Evolutionary conservation across 2,329 filamentous ascomycete species (phyloP).

Genomic region (Fusarium pininemorale): DNA sequence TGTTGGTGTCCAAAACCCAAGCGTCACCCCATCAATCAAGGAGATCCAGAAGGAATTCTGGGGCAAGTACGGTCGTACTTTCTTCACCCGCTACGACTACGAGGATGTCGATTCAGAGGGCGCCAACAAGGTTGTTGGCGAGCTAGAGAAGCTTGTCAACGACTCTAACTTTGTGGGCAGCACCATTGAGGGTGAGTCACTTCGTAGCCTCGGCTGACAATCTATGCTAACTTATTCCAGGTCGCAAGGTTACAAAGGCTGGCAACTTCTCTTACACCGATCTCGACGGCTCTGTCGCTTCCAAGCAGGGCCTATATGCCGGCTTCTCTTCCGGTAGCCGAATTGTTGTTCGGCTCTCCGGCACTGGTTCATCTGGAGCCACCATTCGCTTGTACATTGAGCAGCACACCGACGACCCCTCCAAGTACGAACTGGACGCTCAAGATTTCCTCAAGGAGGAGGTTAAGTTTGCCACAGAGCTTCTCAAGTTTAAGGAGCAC

Average conservation of each 20-base stretch:
- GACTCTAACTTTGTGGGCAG: conserved; percentile 82
- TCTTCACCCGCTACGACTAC: conserved; percentile 99
- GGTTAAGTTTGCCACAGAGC: conserved; percentile 82
- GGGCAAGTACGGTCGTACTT: conserved; percentile 93
- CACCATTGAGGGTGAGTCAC: conserved; percentile 71
- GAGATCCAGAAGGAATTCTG: conserved; percentile 98
- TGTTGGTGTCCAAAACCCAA: conserved; percentile 82
- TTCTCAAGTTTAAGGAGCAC: conserved; percentile 94
- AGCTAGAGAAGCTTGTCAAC: conserved; percentile 81
- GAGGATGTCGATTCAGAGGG: conserved; percentile 92
- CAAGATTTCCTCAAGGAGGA: conserved; percentile 95
- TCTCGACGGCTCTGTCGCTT: conserved; percentile 94
- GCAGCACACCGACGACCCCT: conserved; percentile 86
- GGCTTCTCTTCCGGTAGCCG: conserved; percentile 95
- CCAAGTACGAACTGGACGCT: conserved; percentile 81
- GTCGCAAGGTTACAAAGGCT: conserved; percentile 84
- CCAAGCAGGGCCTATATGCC: conserved; percentile 95
- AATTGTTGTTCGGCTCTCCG: conserved; percentile 93
- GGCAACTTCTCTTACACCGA: conserved; percentile 99
- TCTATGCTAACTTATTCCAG: conserved; percentile 49
- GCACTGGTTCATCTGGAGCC: conserved; percentile 92
- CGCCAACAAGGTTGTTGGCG: conserved; percentile 87
- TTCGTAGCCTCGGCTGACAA: not conserved
- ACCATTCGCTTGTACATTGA: conserved; percentile 98
- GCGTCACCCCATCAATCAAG: conserved; percentile 87